Base-by-base conservation (phyloP, 1,284 basidiomycete species). In the Athelia psychrophila region DNA sequence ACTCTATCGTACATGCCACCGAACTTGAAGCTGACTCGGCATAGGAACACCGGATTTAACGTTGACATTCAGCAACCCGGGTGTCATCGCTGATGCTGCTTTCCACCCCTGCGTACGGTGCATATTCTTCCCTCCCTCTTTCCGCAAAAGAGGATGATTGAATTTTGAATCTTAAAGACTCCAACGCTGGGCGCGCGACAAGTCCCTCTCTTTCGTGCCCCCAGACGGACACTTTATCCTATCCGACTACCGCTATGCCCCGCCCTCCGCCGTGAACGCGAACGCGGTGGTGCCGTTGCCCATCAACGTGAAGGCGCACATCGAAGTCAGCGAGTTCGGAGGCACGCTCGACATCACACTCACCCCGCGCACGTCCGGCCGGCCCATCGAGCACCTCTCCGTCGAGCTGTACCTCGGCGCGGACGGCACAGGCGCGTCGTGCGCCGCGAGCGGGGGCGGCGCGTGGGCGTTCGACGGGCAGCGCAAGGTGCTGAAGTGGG, bases 101-200 rank as follows among this genome's bases (percentile, higher is more conserved):
- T 96, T 97, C 66, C 95, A 98, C 66, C 86, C 93, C 27, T 98
- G 94, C 66, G 84, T 98, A 48, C 79, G 93, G 91, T 91, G 65
- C 54, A 84, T 65, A 19, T 18, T 60, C 16, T 25, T 30, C 51
- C 27, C 19, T 30, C 49, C 23, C 51, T 44, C 25, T 19, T 51
- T 10, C 23, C 22, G 5, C 22, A 22, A 10, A 3, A 15, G 24
- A 46, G 23, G 35, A 22, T 49, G 22, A 18, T 6, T 32, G 44
- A 49, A 25, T 35, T 53, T 24, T 12, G 10, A 35, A 35, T 48
- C 24, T 44, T 12, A 15, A 48, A 93, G 93, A 32, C 75, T 94
- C 48, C 83, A 84, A 60, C 84, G 86, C 50, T 97, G 93, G 90
- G 75, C 81, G 44, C 83, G 86, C 47, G 88, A 93, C 62, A 86